Conservation (phyloP, 2,329 filamentous ascomycete species). For the Colletotrichum chrysophilum region DNA sequence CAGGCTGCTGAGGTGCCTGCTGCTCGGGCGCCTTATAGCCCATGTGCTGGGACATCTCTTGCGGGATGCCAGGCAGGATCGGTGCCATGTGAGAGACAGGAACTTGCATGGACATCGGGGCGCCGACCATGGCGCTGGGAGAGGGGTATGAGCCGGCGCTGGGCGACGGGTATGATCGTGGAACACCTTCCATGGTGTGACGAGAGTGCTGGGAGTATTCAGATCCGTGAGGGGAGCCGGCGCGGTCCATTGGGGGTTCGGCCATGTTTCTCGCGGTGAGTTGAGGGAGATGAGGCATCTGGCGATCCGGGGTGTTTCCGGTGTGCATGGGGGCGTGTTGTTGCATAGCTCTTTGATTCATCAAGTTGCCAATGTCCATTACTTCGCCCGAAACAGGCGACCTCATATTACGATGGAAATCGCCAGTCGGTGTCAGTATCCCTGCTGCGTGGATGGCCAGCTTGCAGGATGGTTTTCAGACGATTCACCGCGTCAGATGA, state of each 20-base stretch:
- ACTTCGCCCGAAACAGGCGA: conserved; percentile 52
- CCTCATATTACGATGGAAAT: conserved; percentile 36
- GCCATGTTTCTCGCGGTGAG: conserved; percentile 27
- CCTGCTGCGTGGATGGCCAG: conserved; percentile 20
- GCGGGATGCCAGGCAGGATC: conserved; percentile 47
- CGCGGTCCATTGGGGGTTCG: conserved; percentile 51
- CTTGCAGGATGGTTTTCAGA: conserved; percentile 11
- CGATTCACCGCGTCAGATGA: conserved; percentile 13
- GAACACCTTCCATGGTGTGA: conserved; percentile 47
- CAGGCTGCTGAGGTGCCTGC: conserved; percentile 15
- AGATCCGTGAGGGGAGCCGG: conserved; percentile 64
- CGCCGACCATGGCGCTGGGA: conserved; percentile 53
- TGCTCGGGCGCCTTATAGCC: conserved; percentile 24
- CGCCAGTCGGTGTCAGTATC: background rate
- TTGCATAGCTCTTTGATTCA: conserved; percentile 51
- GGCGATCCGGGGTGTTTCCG: conserved; percentile 29
- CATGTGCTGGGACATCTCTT: conserved; percentile 32
- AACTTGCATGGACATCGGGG: conserved; percentile 45
- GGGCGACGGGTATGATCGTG: conserved; percentile 59
- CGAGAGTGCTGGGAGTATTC: conserved; percentile 63
- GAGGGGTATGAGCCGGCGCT: conserved; percentile 55
- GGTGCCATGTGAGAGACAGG: conserved; percentile 35
- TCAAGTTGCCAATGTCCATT: conserved; percentile 59
- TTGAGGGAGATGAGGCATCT: conserved; percentile 29
- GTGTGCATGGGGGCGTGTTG: conserved; percentile 26